Percentiles rank a stretch among this genome's conserved stretches.
Conservation (phyloP, 2,329 filamentous ascomycete genomes). For the Arthrobotrys conoides region DNA sequence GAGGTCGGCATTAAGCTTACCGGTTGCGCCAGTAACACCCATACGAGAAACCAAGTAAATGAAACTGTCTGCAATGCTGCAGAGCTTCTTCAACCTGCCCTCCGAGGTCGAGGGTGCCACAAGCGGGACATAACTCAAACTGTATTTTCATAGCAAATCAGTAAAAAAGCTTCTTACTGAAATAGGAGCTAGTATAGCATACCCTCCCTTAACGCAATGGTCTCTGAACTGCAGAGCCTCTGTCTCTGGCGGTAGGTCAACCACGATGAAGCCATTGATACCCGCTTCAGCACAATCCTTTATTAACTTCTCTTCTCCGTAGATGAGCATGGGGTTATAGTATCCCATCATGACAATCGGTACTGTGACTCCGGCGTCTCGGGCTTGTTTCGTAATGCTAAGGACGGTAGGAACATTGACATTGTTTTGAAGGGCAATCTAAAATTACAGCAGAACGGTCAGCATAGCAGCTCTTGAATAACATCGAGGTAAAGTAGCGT, state of each 20-base stretch:
- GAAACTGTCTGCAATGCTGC: constrained; percentile 96
- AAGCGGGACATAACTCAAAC: constrained; percentile 94
- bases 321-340: constrained; percentile 95
- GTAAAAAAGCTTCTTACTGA: background rate
- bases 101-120: constrained; percentile 96
- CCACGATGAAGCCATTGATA: constrained; percentile 96
- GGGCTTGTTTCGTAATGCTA: constrained; percentile 84
- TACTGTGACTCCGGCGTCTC: constrained; percentile 80
- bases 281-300: constrained; percentile 86
- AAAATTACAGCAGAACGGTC: constrained; percentile 25
- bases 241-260: constrained; percentile 88
- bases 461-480: constrained; percentile 52
- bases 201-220: constrained; percentile 83
- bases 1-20: constrained; percentile 83
- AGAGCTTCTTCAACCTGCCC: constrained; percentile 92
- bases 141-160: constrained; percentile 65
- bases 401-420: constrained; percentile 85
- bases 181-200: constrained; percentile 65
- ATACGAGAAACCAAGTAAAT: constrained; percentile 98
- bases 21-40: constrained; percentile 93
- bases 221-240: constrained; percentile 93
- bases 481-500: constrained; percentile 63
- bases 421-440: constrained; percentile 85
- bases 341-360: constrained; percentile 98
- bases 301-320: constrained; percentile 91